Evolutionary conservation across 495 filamentous ascomycete genomes (phyloP).

Genomic region (Xylaria cubensis): DNA sequence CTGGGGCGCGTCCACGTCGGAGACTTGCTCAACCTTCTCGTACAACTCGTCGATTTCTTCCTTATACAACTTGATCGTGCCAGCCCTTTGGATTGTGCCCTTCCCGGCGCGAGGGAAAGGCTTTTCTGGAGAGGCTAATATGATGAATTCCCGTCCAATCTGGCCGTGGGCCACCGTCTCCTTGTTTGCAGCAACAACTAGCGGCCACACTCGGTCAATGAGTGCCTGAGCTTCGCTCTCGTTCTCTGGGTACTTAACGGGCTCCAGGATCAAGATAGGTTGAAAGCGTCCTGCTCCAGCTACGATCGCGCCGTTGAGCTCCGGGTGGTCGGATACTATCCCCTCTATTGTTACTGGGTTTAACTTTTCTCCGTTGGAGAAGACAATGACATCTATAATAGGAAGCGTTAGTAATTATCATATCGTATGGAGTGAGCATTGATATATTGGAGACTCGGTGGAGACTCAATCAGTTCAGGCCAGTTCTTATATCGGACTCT

Average conservation of each 20-base stretch:
- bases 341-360: slow-evolving; percentile 64
- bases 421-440: not conserved
- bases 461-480: not conserved
- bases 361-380: slow-evolving; percentile 69
- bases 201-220: slow-evolving; percentile 50
- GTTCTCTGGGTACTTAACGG: slow-evolving; percentile 31
- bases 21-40: slow-evolving; percentile 31
- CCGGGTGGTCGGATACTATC: slow-evolving; percentile 50
- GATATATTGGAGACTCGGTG: not conserved
- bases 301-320: slow-evolving; percentile 55
- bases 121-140: slow-evolving; percentile 53
- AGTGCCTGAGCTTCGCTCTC: slow-evolving; percentile 40
- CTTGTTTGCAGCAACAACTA: slow-evolving; percentile 54
- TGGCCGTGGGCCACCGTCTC: slow-evolving; percentile 54
- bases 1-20: slow-evolving; percentile 29
- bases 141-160: slow-evolving; percentile 48
- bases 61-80: slow-evolving; percentile 56
- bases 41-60: slow-evolving; percentile 62
- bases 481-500: not conserved
- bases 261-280: slow-evolving; percentile 61
- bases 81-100: slow-evolving; percentile 59
- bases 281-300: slow-evolving; percentile 60
- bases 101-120: slow-evolving; percentile 63
- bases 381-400: slow-evolving; percentile 60
- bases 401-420: not conserved